Evolutionary conservation across 768 basidiomycete genomes (phyloP).

Genomic region (Termitomyces eurrhizus): DNA sequence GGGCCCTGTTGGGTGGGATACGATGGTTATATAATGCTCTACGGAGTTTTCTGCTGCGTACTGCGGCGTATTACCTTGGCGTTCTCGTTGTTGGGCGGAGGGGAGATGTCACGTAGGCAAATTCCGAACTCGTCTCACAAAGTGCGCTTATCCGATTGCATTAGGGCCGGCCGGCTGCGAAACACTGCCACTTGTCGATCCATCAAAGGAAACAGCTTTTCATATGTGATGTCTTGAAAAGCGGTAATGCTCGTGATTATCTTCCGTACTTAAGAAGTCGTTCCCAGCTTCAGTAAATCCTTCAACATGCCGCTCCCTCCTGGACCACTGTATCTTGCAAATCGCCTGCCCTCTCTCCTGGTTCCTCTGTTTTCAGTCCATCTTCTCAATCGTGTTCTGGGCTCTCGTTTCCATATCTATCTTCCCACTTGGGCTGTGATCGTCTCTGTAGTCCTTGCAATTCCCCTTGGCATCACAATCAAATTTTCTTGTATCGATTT

Average conservation of each 20-base stretch:
- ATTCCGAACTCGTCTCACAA: conserved; percentile 15
- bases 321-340: conserved; percentile 15
- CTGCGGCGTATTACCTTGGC: conserved; percentile 20
- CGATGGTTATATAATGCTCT: conserved; percentile 12
- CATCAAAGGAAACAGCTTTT: not conserved
- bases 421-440: conserved; percentile 15
- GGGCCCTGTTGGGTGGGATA: conserved; percentile 12
- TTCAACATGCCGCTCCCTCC: conserved; percentile 16
- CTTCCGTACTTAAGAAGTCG: not conserved
- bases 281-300: not conserved
- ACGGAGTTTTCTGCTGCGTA: conserved; percentile 20
- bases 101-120: conserved; percentile 19
- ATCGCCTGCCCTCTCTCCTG: conserved; percentile 12
- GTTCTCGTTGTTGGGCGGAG: conserved; percentile 24
- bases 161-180: conserved; percentile 27
- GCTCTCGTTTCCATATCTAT: not conserved
- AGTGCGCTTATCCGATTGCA: conserved; percentile 30
- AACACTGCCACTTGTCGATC: not conserved
- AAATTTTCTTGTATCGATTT: conserved; percentile 19
- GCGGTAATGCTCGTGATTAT: conserved; percentile 11
- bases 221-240: conserved; percentile 1
- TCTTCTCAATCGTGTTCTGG: conserved; percentile 6
- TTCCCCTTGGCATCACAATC: conserved; percentile 14
- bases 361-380: conserved; percentile 14
- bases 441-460: conserved; percentile 5